Evolutionary conservation across 805 yeast species (phyloP).

Genomic region (Yarrowia deformans): DNA sequence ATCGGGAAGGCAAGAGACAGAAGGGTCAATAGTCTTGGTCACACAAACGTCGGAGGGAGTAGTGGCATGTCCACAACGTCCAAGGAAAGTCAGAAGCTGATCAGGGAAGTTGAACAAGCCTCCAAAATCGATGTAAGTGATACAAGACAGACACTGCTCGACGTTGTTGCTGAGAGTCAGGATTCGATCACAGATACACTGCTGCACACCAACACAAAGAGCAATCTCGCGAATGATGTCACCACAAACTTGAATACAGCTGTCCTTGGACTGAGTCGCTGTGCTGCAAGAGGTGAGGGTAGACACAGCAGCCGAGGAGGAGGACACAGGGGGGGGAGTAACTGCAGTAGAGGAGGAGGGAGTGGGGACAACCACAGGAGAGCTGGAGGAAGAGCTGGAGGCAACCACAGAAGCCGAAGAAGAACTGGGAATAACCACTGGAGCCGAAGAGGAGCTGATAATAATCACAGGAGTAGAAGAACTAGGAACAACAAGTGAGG

Average conservation of each 20-base stretch:
- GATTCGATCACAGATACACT: slow-evolving; percentile 21
- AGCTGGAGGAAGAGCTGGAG: not conserved
- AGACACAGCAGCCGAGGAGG: not conserved
- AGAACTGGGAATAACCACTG: not conserved
- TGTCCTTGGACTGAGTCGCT: slow-evolving; percentile 6
- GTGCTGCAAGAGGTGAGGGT: slow-evolving; percentile 20
- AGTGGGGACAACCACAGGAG: not conserved
- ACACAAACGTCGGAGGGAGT: slow-evolving; percentile 23
- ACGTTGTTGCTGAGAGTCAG: not conserved
- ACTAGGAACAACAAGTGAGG: no score
- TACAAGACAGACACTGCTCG: slow-evolving; percentile 7
- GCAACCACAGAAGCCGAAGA: not conserved
- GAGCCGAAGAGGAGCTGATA: not conserved
- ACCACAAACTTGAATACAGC: slow-evolving; percentile 3
- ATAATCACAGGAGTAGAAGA: not conserved
- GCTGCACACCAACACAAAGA: slow-evolving; percentile 11
- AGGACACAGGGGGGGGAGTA: not conserved
- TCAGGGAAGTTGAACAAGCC: slow-evolving; percentile 2
- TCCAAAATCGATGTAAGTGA: slow-evolving; percentile 18
- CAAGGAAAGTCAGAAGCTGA: slow-evolving; percentile 11
- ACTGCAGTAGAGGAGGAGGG: not conserved
- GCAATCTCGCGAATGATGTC: slow-evolving; percentile 32
- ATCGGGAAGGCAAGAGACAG: slow-evolving; percentile 17
- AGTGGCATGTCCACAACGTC: slow-evolving; percentile 14
- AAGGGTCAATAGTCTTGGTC: slow-evolving; percentile 24